A percentile compares a stretch with the other conserved stretches of the same genome.
Evolutionary conservation across 2,329 filamentous ascomycete genomes (phyloP).

Genomic region (Fusarium solani-melongenae): DNA sequence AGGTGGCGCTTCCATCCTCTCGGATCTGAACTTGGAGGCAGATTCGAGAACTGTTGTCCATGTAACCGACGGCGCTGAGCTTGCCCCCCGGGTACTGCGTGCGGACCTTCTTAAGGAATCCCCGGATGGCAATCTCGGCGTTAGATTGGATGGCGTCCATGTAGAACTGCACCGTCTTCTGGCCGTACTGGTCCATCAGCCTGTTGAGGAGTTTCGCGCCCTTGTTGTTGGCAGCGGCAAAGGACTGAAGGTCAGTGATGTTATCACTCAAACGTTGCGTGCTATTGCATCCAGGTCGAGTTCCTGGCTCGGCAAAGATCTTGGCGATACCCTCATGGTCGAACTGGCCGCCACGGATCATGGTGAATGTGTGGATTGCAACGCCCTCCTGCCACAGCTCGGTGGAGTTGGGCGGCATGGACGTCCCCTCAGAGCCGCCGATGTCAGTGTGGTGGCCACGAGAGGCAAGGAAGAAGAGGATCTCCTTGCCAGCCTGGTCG

Average conservation of each 20-base stretch:
- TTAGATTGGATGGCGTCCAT: constrained; percentile 86
- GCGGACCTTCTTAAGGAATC: constrained; percentile 77
- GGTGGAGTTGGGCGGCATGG: constrained; percentile 63
- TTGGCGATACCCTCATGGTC: constrained; percentile 64
- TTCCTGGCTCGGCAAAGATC: constrained; percentile 60
- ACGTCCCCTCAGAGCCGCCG: constrained; percentile 26
- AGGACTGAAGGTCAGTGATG: constrained; percentile 84
- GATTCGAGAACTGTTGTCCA: constrained; percentile 87
- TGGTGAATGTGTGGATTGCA: constrained; percentile 56
- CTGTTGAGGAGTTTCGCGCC: constrained; percentile 82
- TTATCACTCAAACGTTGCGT: constrained; percentile 80
- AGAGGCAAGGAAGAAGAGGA: constrained; percentile 28
- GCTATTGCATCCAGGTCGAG: constrained; percentile 58
- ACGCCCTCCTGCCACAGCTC: constrained; percentile 68
- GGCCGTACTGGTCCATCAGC: constrained; percentile 81
- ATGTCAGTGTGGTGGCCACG: constrained; percentile 31
- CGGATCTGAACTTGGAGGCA: constrained; percentile 79
- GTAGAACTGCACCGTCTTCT: constrained; percentile 82
- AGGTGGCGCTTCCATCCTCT: constrained; percentile 75
- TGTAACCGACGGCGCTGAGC: constrained; percentile 79
- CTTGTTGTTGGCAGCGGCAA: constrained; percentile 86
- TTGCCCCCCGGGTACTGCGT: constrained; percentile 72
- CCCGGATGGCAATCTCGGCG: constrained; percentile 79
- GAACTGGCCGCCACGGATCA: constrained; percentile 36
- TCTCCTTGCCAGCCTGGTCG: constrained; percentile 14